phyloP scores from a whole-genome alignment of 2,329 filamentous ascomycete species.

The Cyphellophora attinorum region DNA sequence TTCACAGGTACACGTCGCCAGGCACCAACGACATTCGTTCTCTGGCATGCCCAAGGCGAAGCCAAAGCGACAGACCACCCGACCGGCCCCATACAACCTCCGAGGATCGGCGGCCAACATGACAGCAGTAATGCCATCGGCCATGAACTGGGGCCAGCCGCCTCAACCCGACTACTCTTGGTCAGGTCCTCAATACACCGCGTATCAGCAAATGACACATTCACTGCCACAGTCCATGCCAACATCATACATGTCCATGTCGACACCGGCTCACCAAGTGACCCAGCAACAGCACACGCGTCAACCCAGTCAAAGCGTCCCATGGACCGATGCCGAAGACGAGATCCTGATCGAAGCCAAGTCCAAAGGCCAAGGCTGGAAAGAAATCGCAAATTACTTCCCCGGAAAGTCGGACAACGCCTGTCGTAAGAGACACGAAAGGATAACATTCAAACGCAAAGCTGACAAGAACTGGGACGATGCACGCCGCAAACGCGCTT shows the following conservation, averaged over 20 bases:
- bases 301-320: constrained; percentile 39
- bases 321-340: constrained; percentile 69
- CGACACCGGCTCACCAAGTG: no score
- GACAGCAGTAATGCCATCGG: constrained; percentile 11
- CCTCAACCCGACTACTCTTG: constrained; percentile 8
- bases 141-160: constrained; percentile 8
- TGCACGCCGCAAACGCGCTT: constrained; percentile 62
- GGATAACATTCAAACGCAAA: constrained; percentile 66
- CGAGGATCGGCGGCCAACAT: constrained; percentile 11
- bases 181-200: no score
- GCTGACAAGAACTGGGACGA: constrained; percentile 78
- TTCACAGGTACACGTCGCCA: no score
- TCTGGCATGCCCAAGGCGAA: constrained; percentile 6
- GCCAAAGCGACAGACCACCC: constrained; percentile 10
- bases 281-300: constrained; percentile 1
- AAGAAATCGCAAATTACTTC: constrained; percentile 70
- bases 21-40: neutral
- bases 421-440: constrained; percentile 80
- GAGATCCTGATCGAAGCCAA: constrained; percentile 62
- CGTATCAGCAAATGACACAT: no score
- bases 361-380: constrained; percentile 71
- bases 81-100: constrained; percentile 14
- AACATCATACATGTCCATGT: no score
- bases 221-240: no score
- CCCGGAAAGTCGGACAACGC: constrained; percentile 69